Conservation (phyloP, 2,329 filamentous ascomycete genomes). For the Rutstroemia sp. region DNA sequence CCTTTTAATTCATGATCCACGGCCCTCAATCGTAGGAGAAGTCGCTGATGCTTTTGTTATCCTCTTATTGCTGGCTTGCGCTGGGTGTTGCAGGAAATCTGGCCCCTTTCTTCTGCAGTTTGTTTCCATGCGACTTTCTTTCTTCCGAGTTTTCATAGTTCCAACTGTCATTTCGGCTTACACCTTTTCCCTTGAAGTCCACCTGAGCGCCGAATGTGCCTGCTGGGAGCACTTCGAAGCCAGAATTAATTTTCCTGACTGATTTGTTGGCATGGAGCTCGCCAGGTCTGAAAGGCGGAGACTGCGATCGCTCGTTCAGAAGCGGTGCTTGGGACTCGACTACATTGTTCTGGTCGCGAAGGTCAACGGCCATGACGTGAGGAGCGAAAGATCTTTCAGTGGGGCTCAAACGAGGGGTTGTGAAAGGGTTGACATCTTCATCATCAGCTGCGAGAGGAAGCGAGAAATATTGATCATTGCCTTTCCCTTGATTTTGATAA, state of each 20-base stretch:
- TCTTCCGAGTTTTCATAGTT: constrained; percentile 15
- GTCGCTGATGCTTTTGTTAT: not conserved
- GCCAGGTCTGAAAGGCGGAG: constrained; percentile 31
- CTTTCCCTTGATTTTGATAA: not conserved
- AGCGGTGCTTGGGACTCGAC: constrained; percentile 10
- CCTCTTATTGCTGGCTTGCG: not conserved
- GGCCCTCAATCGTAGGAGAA: not conserved
- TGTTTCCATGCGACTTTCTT: constrained; percentile 12
- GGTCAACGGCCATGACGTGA: not conserved
- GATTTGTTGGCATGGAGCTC: constrained; percentile 32
- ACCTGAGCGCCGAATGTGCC: constrained; percentile 30
- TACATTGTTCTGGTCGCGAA: not conserved
- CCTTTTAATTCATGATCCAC: not conserved
- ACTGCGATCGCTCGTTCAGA: constrained; percentile 10
- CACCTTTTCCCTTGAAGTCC: constrained; percentile 14
- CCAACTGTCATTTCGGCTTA: constrained; percentile 9
- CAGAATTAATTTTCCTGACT: constrained; percentile 33
- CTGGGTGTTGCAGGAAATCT: not conserved
- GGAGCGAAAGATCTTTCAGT: constrained; percentile 1
- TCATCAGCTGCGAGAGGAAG: constrained; percentile 13
- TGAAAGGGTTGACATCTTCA: constrained; percentile 19
- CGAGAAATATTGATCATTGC: constrained; percentile 19
- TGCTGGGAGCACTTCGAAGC: constrained; percentile 35
- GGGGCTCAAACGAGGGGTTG: constrained; percentile 10
- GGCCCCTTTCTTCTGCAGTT: constrained; percentile 5